Evolutionary conservation across 805 yeast genomes (phyloP).

Genomic region (Candida verbasci): DNA sequence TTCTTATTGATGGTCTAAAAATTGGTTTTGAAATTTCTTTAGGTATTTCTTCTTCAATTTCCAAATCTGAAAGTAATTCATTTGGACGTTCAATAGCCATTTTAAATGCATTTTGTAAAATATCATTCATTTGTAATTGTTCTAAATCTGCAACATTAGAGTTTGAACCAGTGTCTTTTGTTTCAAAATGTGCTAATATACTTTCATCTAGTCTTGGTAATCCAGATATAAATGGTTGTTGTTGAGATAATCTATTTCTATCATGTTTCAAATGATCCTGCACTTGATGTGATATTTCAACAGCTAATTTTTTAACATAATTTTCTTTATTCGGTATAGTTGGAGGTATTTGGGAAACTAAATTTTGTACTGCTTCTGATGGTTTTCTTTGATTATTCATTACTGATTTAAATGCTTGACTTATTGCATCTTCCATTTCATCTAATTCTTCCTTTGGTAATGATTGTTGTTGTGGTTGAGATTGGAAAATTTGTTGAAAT

Average conservation of each 20-base stretch:
- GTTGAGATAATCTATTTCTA: constrained; percentile 9
- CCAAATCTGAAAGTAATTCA: constrained; percentile 36
- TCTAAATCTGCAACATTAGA: constrained; percentile 46
- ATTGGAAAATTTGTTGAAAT: constrained; percentile 12
- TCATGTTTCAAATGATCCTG: constrained; percentile 20
- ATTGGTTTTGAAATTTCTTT: not conserved
- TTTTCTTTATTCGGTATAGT: constrained; percentile 13
- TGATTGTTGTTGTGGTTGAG: not conserved
- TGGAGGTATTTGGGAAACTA: constrained; percentile 22
- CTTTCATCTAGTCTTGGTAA: constrained; percentile 34
- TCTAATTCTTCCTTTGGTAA: constrained; percentile 7
- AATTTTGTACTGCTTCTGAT: constrained; percentile 2
- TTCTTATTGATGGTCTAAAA: not conserved
- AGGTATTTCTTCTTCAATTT: constrained; percentile 16
- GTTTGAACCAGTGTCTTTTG: constrained; percentile 19
- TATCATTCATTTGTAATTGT: constrained; percentile 55
- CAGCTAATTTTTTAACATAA: constrained; percentile 24
- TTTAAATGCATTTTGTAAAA: constrained; percentile 71
- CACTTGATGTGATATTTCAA: constrained; percentile 27
- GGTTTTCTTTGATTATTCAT: constrained; percentile 8
- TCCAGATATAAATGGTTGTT: constrained; percentile 8
- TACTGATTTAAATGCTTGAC: constrained; percentile 24
- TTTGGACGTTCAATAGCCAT: constrained; percentile 69
- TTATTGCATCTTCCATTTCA: constrained; percentile 23
- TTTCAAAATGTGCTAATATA: constrained; percentile 32